Percentiles rank a stretch among this genome's conserved stretches.
Conservation (phyloP, 192 early-diverging fungal species). For the Powellomyces hirtus region DNA sequence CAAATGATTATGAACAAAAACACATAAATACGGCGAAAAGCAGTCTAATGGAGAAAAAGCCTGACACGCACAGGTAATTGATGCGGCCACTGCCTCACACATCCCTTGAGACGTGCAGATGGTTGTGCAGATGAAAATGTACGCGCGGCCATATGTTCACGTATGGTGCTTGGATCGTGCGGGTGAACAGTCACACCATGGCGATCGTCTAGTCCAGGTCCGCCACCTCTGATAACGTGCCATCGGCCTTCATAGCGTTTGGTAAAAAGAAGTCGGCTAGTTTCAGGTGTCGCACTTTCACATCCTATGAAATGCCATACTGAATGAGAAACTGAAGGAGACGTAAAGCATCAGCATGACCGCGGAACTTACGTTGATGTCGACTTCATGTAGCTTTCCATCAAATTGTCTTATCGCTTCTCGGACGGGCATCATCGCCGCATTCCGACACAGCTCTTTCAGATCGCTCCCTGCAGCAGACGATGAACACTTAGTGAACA, state of each 20-base stretch:
- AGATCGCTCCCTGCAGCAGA: conserved; percentile 66
- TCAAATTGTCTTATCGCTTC: conserved; percentile 41
- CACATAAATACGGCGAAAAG: too few species aligned
- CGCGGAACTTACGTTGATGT: not conserved
- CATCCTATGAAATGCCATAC: not conserved
- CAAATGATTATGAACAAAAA: too few species aligned
- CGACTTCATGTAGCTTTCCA: conserved; percentile 10
- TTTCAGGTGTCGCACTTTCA: conserved; percentile 35
- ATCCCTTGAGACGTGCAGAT: too few species aligned
- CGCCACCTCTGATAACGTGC: conserved; percentile 1
- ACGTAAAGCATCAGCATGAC: conserved; percentile 7
- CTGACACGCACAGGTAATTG: too few species aligned
- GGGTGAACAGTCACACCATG: too few species aligned
- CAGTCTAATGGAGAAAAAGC: too few species aligned
- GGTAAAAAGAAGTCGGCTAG: conserved; percentile 35
- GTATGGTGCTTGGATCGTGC: too few species aligned
- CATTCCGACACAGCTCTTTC: conserved; percentile 96
- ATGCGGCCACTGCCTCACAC: too few species aligned
- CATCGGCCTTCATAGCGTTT: not conserved
- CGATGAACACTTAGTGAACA: not conserved
- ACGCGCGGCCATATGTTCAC: too few species aligned
- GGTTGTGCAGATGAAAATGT: too few species aligned
- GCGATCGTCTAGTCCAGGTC: conserved; percentile 29
- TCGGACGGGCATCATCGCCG: conserved; percentile 92
- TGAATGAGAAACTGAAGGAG: not conserved